Conservation (phyloP, 2,329 filamentous ascomycete species). For the Aureobasidium zeae region DNA sequence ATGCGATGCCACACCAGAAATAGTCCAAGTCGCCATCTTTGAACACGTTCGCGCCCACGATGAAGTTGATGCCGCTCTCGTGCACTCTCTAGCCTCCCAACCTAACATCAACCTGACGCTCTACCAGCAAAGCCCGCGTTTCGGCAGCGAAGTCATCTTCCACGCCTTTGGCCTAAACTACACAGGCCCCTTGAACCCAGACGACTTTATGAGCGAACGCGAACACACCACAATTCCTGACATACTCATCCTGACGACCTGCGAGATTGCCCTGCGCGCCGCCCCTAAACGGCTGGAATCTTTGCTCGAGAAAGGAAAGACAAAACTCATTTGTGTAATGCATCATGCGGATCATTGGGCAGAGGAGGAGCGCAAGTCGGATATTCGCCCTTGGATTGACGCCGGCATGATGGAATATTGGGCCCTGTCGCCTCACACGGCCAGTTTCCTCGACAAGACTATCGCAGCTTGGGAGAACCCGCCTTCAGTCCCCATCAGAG, state of each 20-base stretch:
- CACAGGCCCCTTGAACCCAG: not conserved
- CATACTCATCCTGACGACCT: conserved; percentile 24
- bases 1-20: not conserved
- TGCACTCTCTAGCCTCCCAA: conserved; percentile 24
- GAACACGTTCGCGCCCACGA: conserved; percentile 26
- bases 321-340: conserved; percentile 25
- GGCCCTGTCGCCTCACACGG: conserved; percentile 23
- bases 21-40: conserved; percentile 31
- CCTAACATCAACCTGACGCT: conserved; percentile 20
- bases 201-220: conserved; percentile 15
- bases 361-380: conserved; percentile 13
- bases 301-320: conserved; percentile 21
- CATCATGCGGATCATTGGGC: conserved; percentile 23
- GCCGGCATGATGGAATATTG: conserved; percentile 22
- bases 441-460: conserved; percentile 20
- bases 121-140: conserved; percentile 23
- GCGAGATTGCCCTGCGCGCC: conserved; percentile 22
- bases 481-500: conserved; percentile 20
- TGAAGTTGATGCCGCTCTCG: conserved; percentile 25
- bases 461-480: conserved; percentile 5
- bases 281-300: conserved; percentile 18
- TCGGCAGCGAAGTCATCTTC: conserved; percentile 24
- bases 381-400: conserved; percentile 20
- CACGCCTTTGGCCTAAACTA: conserved; percentile 21
- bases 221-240: conserved; percentile 19